Evolutionary conservation across 1,139 yeast species (phyloP).

Genomic region (Debaryomyces sp.): DNA sequence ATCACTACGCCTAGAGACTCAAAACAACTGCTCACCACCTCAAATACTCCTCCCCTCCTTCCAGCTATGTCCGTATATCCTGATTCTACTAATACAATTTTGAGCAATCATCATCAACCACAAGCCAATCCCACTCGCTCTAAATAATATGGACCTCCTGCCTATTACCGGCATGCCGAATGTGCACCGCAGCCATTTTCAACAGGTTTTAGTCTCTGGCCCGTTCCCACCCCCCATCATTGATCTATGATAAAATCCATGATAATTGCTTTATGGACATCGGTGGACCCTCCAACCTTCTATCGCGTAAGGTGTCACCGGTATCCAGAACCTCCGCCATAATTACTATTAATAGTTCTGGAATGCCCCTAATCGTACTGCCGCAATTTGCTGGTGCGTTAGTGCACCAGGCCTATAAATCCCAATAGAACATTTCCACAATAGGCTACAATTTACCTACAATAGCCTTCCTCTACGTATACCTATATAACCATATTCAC

Average conservation of each 20-base stretch:
- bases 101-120: no score
- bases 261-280: neutral
- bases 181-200: slow-evolving; percentile 6
- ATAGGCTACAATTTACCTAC: neutral
- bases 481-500: neutral
- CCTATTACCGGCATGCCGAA: neutral
- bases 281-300: neutral
- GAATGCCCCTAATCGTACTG: neutral
- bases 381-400: neutral
- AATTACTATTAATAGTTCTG: neutral
- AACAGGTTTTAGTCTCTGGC: slow-evolving; percentile 1
- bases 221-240: neutral
- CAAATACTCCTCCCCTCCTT: neutral
- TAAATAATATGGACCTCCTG: slow-evolving; percentile 4
- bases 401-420: neutral
- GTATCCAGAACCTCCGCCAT: neutral
- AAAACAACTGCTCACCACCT: neutral
- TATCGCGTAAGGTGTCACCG: neutral
- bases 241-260: no score
- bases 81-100: neutral
- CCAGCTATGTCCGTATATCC: neutral
- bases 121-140: neutral
- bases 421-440: neutral
- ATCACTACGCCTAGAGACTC: neutral
- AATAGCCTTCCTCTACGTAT: neutral